These are phyloP conservation scores for Pneumocystis carinii DNA, from an alignment of 1,139 yeast genomes.

Conservation along the genomic window DNA sequence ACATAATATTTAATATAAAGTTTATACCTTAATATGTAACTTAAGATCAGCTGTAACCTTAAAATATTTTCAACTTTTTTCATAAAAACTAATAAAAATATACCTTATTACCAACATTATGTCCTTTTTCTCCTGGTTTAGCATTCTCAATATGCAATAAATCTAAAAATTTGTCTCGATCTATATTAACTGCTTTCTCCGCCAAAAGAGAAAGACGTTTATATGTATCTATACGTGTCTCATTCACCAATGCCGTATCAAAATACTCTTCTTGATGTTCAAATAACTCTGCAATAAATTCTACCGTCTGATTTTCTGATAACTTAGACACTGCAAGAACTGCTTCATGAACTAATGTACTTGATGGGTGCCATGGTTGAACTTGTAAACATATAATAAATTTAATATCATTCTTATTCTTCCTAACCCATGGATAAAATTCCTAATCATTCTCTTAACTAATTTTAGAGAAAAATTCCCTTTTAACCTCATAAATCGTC, in stretches of 20 bases:
- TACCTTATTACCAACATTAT: slow-evolving; percentile 43
- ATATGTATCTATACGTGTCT: slow-evolving; percentile 44
- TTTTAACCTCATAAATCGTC: slow-evolving; percentile 40
- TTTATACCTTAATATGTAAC: background rate
- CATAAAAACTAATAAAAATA: background rate
- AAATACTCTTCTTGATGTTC: slow-evolving; percentile 17
- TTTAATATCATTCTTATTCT: slow-evolving; percentile 20
- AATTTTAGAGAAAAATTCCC: slow-evolving; percentile 34
- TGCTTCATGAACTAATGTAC: slow-evolving; percentile 55
- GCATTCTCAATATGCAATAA: slow-evolving; percentile 17
- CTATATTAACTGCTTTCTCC: slow-evolving; percentile 24
- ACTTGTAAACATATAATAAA: slow-evolving; percentile 50
- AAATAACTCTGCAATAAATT: slow-evolving; percentile 42
- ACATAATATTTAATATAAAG: background rate
- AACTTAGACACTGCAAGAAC: slow-evolving; percentile 51
- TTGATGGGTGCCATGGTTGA: slow-evolving; percentile 80
- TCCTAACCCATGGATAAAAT: background rate
- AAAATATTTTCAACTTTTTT: background rate
- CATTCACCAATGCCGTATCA: slow-evolving; percentile 33
- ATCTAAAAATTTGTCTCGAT: slow-evolving; percentile 20
- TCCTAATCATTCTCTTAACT: slow-evolving; percentile 34
- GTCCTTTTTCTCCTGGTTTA: slow-evolving; percentile 19
- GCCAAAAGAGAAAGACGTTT: slow-evolving; percentile 42
- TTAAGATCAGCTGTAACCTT: background rate
- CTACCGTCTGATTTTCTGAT: slow-evolving; percentile 50